Evolutionary conservation across 2,329 filamentous ascomycete genomes (phyloP), one percentile per base, ranked within the genome.

Genomic region (Sarocladiaceae sp.): DNA sequence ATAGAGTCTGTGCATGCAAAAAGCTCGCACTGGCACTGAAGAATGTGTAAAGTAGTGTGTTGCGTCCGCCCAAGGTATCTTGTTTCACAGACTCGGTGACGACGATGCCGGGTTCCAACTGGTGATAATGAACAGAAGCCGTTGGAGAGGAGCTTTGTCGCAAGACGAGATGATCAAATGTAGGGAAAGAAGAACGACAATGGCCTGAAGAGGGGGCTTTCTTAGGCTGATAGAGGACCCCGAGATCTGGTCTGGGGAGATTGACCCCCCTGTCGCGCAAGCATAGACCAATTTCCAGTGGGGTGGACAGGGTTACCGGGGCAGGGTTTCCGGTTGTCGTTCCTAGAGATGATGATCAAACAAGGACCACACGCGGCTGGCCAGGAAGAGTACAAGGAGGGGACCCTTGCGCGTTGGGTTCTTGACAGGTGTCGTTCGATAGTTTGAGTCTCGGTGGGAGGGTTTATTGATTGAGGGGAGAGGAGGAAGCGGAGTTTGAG

Each of bases 181-280:
- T 48, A 37, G 37, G 47, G 37, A 36, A 33, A 37, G 23, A 20
- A 22, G 22, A 12, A 31, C 18, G 28, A 25, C 22, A 20, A 33
- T 36, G 46, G 25, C 22, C 26, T 20, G 35, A 18, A 50, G 47
- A 50, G 47, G 47, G 47, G 47, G 47, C 29, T 33, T 36, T 33
- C 25, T n/a, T 33, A 36, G 47, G 20, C 33, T 37, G 20, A 50
- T 48, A 50, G 47, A 50, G 47, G 47, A 50, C 47, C 47, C 47
- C 47, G 47, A 50, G 47, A 50, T 50, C 47, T 50, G 47, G 47
- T 50, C 47, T 37, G 47, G 47, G 47, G 47, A 50, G 47, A 28
- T 50, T 36, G 47, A 36, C 15, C 47, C 29, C 44, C 47, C 31
- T 50, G 47, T 50, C 47, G 47, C 31, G 31, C 47, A 25, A 25